Conservation (phyloP, 441 rosid genomes). For the Kokia cookei region DNA sequence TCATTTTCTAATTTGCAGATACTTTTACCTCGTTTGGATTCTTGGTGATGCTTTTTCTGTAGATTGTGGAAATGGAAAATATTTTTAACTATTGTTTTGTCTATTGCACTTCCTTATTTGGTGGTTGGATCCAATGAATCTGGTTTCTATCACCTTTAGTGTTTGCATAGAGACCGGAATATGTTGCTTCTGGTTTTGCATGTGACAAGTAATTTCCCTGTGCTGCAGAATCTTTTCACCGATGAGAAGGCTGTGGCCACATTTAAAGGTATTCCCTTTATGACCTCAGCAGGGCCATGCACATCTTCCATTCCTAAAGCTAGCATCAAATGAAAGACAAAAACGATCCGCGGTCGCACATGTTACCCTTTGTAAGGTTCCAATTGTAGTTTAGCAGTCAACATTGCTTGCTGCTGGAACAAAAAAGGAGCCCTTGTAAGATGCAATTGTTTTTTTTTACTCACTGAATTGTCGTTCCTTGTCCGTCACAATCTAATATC, state of each 20-base stretch:
- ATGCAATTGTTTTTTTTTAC: background rate
- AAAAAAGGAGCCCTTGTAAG: background rate
- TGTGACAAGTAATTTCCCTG: constrained; percentile 2
- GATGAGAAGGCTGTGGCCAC: constrained; percentile 92
- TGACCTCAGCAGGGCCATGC: constrained; percentile 89
- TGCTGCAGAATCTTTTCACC: constrained; percentile 74
- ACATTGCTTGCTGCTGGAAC: background rate
- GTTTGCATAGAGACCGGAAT: background rate
- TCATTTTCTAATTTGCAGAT: background rate
- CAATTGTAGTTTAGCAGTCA: background rate
- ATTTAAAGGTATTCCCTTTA: constrained; percentile 82
- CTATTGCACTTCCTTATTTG: background rate
- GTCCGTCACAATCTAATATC: background rate
- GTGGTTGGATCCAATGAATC: background rate
- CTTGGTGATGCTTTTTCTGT: background rate
- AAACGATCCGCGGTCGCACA: background rate
- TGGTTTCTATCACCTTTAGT: background rate
- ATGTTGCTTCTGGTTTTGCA: constrained; percentile 1
- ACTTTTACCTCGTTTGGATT: background rate
- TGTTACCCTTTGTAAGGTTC: background rate
- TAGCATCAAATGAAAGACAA: constrained; percentile 51
- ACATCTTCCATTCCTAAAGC: constrained; percentile 70
- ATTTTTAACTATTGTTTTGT: background rate
- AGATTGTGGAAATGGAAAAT: background rate
- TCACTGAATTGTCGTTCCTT: background rate